These are phyloP conservation scores for Handroanthus guayacan DNA, from an alignment of 257 asterid genomes.

Conservation along the genomic window DNA sequence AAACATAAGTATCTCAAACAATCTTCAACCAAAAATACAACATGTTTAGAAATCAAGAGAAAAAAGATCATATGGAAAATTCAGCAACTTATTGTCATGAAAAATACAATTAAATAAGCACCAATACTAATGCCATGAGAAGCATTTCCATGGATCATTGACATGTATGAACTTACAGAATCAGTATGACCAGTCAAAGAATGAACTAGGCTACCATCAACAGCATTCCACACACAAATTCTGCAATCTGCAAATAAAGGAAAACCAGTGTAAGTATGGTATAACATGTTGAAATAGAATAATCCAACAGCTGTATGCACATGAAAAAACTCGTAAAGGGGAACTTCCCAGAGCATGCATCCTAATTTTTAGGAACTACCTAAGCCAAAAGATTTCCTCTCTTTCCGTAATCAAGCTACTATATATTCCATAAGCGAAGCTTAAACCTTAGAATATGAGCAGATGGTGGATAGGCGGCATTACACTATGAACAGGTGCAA, in stretches of 20 bases:
- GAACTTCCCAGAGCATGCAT: constrained; percentile 14
- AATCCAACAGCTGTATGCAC: constrained; percentile 22
- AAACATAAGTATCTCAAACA: no score
- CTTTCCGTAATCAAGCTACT: constrained; percentile 12
- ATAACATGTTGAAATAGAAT: constrained; percentile 1
- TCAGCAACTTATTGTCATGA: constrained; percentile 19
- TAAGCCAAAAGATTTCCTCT: neutral
- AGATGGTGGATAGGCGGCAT: constrained; percentile 16
- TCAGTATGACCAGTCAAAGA: constrained; percentile 95
- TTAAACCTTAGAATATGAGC: constrained; percentile 19
- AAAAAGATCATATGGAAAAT: neutral
- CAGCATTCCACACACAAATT: constrained; percentile 99
- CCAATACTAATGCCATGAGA: constrained; percentile 20
- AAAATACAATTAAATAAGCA: constrained; percentile 21
- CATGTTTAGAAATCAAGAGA: neutral
- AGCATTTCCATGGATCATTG: constrained; percentile 20
- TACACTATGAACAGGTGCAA: constrained; percentile 18
- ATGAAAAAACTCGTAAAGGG: constrained; percentile 22
- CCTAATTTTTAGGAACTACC: constrained; percentile 18
- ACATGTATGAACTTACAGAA: constrained; percentile 63
- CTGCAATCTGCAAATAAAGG: constrained; percentile 80
- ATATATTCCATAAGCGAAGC: constrained; percentile 18
- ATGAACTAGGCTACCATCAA: constrained; percentile 98
- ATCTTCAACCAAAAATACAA: neutral
- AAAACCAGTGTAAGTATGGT: constrained; percentile 15